These are phyloP conservation scores for Puccinia novopanici DNA, from an alignment of 1,284 basidiomycete genomes.

Conservation along the genomic window DNA sequence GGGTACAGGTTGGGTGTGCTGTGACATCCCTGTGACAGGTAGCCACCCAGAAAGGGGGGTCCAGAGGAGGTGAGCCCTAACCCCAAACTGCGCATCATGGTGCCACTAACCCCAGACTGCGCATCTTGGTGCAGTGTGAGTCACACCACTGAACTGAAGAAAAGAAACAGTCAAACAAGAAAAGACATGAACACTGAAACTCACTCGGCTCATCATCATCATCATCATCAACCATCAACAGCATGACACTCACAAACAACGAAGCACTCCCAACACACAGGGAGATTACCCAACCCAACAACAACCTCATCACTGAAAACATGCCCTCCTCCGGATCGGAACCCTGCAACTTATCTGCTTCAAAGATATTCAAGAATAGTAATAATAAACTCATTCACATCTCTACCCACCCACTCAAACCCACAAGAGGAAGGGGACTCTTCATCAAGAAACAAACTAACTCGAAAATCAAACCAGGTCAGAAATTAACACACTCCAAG, in stretches of 20 bases:
- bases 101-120: neutral
- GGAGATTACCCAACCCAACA: neutral
- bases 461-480: conserved; percentile 30
- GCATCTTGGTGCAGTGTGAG: too few relatives aligned
- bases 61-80: neutral
- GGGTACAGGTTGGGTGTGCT: too few relatives aligned
- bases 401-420: conserved; percentile 5
- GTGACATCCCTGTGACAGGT: neutral
- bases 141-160: too few relatives aligned
- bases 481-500: neutral
- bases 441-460: conserved; percentile 6
- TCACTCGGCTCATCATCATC: too few relatives aligned
- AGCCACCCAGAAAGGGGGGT: neutral
- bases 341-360: neutral
- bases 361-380: conserved; percentile 5
- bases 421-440: conserved; percentile 4
- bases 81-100: neutral
- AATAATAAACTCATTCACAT: neutral
- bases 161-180: too few relatives aligned
- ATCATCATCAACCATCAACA: too few relatives aligned
- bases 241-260: too few relatives aligned
- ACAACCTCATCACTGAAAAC: neutral
- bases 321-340: neutral
- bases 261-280: neutral
- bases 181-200: too few relatives aligned